Base-by-base conservation (phyloP, 768 basidiomycete genomes). In the Trametes gibbosa region DNA sequence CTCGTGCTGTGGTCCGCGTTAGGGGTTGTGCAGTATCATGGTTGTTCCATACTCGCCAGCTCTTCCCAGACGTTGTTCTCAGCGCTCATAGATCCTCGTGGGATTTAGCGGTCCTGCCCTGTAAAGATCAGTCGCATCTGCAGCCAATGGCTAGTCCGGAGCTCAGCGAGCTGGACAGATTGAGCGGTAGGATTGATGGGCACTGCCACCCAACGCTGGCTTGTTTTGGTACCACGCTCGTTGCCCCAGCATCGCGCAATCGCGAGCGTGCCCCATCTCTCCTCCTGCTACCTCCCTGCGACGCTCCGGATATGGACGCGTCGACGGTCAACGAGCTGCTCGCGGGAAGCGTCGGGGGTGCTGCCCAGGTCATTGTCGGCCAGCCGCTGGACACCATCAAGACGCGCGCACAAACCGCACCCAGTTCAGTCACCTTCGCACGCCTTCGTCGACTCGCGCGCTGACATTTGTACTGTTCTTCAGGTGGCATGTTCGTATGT, bases 351-450 rank as follows among this genome's bases (percentile, higher is more conserved):
- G 81, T 92, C 7, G 95, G 86, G 32, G 96, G 96, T n/a, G 94
- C 94, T 1, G 87, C 92, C 0, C 96, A 98, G 67, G 95, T 98
- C 13, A 77, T 98, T 12, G 89, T 95, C n/a, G 94, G 95, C 2
- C 95, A 96, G 65, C 92, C 92, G 1, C 77, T 95, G 25, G 92
- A 94, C 68, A 94, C 92, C 0, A 73, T 94, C 71, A 94, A 94
- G 78, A 92, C 92, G 23, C 81, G 92, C 50, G 91, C 92, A 12
- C 92, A 95, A 72, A 87, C 88, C 65, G 89, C 91, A 34, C 89
- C 91, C 17, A 85, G 94, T 94, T 66, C 67, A 78, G 74, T 75
- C 62, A 53, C 54, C 21, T 37, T 58, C 32, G 25, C 43, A 12
- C 65, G 10, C 16, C 45, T 16, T 10, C 14, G 29, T 24, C 13